Conservation (phyloP, 2,329 filamentous ascomycete species). For the Mycogone perniciosa region DNA sequence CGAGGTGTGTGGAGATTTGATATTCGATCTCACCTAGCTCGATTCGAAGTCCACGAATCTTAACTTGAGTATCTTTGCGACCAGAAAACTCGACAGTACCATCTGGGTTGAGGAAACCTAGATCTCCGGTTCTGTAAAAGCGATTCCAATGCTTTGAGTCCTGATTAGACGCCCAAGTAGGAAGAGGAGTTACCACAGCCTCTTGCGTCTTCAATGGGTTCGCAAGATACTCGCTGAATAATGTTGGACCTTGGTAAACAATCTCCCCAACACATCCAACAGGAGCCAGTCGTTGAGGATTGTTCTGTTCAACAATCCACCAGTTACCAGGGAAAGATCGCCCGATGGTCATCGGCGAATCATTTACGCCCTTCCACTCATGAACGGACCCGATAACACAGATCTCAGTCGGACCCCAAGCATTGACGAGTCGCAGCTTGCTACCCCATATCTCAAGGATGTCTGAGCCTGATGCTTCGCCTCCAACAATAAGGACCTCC, state of each 20-base stretch:
- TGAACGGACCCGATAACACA: background rate
- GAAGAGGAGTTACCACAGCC: slow-evolving; percentile 9
- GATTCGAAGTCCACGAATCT: slow-evolving; percentile 3
- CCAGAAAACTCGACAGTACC: slow-evolving; percentile 1
- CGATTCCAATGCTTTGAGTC: background rate
- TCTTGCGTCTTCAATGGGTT: background rate
- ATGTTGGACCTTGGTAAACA: background rate
- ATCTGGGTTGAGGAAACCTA: slow-evolving; percentile 32
- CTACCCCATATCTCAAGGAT: slow-evolving; percentile 6
- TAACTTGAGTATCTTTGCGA: slow-evolving; percentile 4
- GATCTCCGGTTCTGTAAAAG: slow-evolving; percentile 41
- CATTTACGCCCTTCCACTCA: background rate
- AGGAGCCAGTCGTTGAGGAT: background rate
- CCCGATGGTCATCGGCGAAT: slow-evolving; percentile 1
- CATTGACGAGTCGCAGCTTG: slow-evolving; percentile 10
- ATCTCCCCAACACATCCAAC: background rate
- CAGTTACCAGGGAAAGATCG: background rate
- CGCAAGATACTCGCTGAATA: background rate
- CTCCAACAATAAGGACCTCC: slow-evolving; percentile 1
- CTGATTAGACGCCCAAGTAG: slow-evolving; percentile 23
- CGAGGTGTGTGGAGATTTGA: background rate
- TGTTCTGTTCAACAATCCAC: background rate
- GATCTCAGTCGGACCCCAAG: slow-evolving; percentile 11
- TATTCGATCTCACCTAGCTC: slow-evolving; percentile 6
- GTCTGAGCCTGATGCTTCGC: slow-evolving; percentile 3